Percentiles rank a stretch among this genome's conserved stretches.
These are phyloP conservation scores for Mediolabrus comicus DNA, from an alignment of 108 stramenopile genomes.

Conservation along the genomic window DNA sequence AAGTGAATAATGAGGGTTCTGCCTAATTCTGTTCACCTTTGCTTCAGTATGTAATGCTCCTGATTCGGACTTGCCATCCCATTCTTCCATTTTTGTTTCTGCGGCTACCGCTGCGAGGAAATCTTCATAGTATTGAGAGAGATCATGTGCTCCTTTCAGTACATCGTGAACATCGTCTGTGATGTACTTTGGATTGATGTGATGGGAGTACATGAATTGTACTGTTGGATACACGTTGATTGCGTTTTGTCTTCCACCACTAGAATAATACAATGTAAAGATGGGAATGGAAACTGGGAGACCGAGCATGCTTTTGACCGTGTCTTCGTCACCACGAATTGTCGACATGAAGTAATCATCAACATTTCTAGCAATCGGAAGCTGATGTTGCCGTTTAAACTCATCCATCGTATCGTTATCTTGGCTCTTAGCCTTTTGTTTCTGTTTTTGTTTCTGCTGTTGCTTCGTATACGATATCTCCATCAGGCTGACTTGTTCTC, in stretches of 20 bases:
- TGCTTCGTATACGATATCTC: constrained; percentile 63
- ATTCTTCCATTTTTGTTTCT: not conserved
- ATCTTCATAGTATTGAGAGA: constrained; percentile 14
- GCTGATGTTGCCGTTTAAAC: constrained; percentile 43
- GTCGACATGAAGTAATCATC: constrained; percentile 36
- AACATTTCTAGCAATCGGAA: constrained; percentile 6
- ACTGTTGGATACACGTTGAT: constrained; percentile 53
- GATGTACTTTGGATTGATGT: constrained; percentile 49
- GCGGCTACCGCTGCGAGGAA: constrained; percentile 27
- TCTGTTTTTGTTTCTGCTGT: constrained; percentile 64
- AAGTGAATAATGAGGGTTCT: constrained; percentile 50
- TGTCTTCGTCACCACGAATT: constrained; percentile 14
- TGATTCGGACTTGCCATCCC: not conserved
- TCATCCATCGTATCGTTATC: constrained; percentile 58
- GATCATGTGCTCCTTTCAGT: not conserved
- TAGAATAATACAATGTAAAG: constrained; percentile 34
- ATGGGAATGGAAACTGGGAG: constrained; percentile 49
- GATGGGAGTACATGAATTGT: constrained; percentile 56
- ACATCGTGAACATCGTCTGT: constrained; percentile 34
- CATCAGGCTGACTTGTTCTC: constrained; percentile 52
- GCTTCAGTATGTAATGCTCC: constrained; percentile 25
- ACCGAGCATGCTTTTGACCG: constrained; percentile 22
- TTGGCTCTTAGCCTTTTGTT: constrained; percentile 54
- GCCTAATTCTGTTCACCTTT: constrained; percentile 30
- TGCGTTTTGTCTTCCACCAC: constrained; percentile 15